Evolutionary conservation across 345 rosid genomes (phyloP).

Genomic region (Garcia nutans): DNA sequence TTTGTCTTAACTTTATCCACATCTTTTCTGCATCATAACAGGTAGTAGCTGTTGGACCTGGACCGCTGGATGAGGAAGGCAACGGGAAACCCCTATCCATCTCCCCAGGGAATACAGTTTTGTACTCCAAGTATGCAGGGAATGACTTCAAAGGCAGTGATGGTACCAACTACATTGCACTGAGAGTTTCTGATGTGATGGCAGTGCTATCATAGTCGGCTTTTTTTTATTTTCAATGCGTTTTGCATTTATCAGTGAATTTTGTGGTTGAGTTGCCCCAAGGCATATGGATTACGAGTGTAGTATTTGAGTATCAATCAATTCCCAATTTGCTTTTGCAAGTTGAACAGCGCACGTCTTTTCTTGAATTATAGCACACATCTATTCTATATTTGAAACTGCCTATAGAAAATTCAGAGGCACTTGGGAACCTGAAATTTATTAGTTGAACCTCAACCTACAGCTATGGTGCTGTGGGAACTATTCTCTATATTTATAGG

Average conservation of each 20-base stretch:
- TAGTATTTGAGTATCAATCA: constrained; percentile 14
- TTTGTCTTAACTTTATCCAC: not conserved
- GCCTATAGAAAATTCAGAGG: not conserved
- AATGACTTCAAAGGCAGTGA: constrained; percentile 83
- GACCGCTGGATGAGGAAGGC: constrained; percentile 80
- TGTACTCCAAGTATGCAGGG: constrained; percentile 91
- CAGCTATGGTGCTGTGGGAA: not conserved
- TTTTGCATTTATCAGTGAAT: constrained; percentile 22
- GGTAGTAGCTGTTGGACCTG: constrained; percentile 89
- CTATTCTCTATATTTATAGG: not conserved
- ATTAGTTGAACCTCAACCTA: not conserved
- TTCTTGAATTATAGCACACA: not conserved
- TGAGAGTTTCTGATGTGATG: constrained; percentile 85
- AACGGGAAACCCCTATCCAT: constrained; percentile 49
- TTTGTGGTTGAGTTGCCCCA: constrained; percentile 26
- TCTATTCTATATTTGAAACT: not conserved
- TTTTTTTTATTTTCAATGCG: too few relatives aligned
- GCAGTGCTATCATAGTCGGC: constrained; percentile 76
- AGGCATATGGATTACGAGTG: constrained; percentile 26
- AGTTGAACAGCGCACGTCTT: not conserved
- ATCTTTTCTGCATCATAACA: constrained; percentile 24
- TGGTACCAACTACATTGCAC: constrained; percentile 73
- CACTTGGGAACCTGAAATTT: not conserved
- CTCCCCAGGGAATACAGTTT: constrained; percentile 66
- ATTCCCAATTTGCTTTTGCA: not conserved